A percentile compares a stretch with the other conserved stretches of the same genome.
Evolutionary conservation across 2,329 filamentous ascomycete genomes (phyloP).

Genomic region (Fusarium temperatum): DNA sequence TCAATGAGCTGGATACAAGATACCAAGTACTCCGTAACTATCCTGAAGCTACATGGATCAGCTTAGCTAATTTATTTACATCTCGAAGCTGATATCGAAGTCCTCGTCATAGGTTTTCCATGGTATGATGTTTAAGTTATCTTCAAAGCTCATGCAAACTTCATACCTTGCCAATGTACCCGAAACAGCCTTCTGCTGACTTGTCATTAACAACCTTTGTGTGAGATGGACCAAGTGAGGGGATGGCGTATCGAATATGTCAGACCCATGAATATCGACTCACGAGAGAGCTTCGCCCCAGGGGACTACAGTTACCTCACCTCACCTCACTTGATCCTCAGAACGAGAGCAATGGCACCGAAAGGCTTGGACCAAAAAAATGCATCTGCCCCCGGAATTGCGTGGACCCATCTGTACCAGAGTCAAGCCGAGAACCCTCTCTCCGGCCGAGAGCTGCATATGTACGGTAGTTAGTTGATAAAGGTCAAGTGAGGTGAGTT

Average conservation of each 20-base stretch:
- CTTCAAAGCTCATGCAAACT: background rate
- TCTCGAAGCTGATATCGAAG: background rate
- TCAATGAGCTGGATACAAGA: background rate
- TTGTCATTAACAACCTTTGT: background rate
- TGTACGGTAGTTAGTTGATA: conserved; percentile 7
- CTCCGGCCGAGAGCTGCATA: conserved; percentile 29
- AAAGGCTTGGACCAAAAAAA: background rate
- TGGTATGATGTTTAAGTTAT: background rate
- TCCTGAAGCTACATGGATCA: conserved; percentile 5
- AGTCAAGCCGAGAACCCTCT: conserved; percentile 29
- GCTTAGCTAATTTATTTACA: background rate
- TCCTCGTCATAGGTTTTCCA: background rate
- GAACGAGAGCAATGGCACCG: background rate
- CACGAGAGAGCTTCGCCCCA: conserved; percentile 8
- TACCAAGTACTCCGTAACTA: background rate
- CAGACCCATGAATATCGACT: conserved; percentile 13
- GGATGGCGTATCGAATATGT: conserved; percentile 26
- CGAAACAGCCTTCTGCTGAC: background rate
- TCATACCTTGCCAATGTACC: background rate
- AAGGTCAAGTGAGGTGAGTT: conserved; percentile 16
- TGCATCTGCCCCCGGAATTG: conserved; percentile 6
- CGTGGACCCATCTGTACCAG: conserved; percentile 19
- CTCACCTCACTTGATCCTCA: background rate
- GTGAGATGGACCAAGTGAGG: background rate
- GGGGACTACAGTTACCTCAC: background rate